These are phyloP conservation scores for Trichosporon sp. DNA, from an alignment of 1,284 basidiomycete species.

Conservation along the genomic window DNA sequence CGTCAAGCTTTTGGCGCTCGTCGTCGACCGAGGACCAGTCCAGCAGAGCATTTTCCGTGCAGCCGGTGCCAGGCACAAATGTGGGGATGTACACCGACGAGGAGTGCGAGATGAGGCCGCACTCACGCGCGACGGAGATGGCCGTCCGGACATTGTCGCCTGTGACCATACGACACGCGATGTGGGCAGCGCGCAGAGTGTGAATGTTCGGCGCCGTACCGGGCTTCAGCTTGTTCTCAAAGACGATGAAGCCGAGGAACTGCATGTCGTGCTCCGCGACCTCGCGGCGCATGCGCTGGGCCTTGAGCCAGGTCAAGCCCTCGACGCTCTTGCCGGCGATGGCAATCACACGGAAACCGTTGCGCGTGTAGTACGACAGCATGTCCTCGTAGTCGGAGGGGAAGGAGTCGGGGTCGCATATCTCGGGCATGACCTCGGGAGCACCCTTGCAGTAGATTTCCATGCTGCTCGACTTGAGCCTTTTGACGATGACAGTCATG, in stretches of 20 bases:
- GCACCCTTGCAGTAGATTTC: constrained; percentile 98
- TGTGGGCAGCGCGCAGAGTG: constrained; percentile 78
- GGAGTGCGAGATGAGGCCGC: constrained; percentile 79
- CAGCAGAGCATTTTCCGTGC: constrained; percentile 62
- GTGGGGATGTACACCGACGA: constrained; percentile 86
- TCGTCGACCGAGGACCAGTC: constrained; percentile 95
- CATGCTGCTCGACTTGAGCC: constrained; percentile 89
- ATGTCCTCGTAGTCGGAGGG: constrained; percentile 96
- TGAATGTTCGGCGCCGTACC: constrained; percentile 90
- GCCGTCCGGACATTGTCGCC: constrained; percentile 97
- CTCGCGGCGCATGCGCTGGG: constrained; percentile 92
- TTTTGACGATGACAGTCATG: constrained; percentile 97
- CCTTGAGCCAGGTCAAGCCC: constrained; percentile 92
- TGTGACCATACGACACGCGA: constrained; percentile 96
- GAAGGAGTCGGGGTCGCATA: constrained; percentile 83
- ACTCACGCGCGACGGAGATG: constrained; percentile 94
- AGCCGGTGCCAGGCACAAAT: constrained; percentile 75
- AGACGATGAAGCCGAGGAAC: constrained; percentile 94
- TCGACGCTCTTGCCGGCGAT: constrained; percentile 95
- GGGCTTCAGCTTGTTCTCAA: constrained; percentile 97
- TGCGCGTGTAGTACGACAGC: constrained; percentile 92
- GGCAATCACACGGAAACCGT: constrained; percentile 96
- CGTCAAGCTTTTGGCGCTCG: constrained; percentile 74
- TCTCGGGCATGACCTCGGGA: constrained; percentile 94
- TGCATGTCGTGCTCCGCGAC: constrained; percentile 86